Evolutionary conservation across 2,329 filamentous ascomycete species (phyloP), one percentile per base, ranked within the genome.

Genomic region (Cercospora zeina): DNA sequence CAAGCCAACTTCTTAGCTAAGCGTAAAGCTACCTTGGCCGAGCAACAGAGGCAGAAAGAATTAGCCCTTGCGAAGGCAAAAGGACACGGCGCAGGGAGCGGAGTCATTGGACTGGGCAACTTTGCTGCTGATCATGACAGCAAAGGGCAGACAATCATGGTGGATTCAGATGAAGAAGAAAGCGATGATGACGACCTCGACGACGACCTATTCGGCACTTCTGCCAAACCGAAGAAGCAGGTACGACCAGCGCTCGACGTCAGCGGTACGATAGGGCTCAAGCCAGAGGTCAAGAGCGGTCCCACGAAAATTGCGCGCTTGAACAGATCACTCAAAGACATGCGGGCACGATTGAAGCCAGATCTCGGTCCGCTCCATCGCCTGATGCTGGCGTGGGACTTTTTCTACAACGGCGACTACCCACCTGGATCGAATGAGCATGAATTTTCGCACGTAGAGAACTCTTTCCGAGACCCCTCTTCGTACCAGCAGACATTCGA

Each of bases 401-500:
- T 96, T 68, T 99, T 97, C 75, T 90, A 96, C 71, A 81, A 87
- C 50, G 91, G 92, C 30, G 91, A 93, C 71, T 89, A 93, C 62
- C 95, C 95, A 5, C 93, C 95, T 0, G 84, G 82, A 61, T 82
- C 83, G 5, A 88, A 85, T 56, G 86, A 86, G 14, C 87, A 87
- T 53, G 82, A 86, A 49, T 96, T 93, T 72, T 86, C 83, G 51
- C 81, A 86, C 58, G 93, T 99, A 10, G 87, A 89, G 4, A 88
- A 90, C 64, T 86, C 85, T 0, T 99, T 96, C 76, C 76, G 81
- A 30, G 87, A 91, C 68, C 89, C 92, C 0, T 79, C 79, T 47
- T 87, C 90, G 54, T 99, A 99, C 74, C 90, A 96, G 74, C 83
- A 86, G 62, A 96, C 92, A 0, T 99, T 99, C 76, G 88, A 96